Conservation (phyloP, 202 grass and related monocot genomes). For the Brachypodium distachyon region DNA sequence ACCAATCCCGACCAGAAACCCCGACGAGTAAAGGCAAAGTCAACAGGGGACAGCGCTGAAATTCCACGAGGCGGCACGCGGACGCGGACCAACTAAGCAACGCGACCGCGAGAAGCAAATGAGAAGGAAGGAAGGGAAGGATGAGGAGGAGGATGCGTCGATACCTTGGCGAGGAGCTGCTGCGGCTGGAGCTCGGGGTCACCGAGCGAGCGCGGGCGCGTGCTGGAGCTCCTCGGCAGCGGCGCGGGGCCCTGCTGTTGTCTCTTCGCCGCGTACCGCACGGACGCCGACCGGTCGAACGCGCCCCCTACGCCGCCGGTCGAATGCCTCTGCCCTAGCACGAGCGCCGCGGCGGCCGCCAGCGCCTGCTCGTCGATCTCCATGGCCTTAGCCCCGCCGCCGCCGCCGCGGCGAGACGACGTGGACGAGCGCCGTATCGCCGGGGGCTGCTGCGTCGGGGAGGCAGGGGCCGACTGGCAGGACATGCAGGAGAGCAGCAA, state of each 20-base stretch:
- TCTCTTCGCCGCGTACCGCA: slow-evolving; percentile 48
- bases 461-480: neutral
- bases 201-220: slow-evolving; percentile 58
- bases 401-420: slow-evolving; percentile 14
- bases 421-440: slow-evolving; percentile 29
- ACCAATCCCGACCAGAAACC: neutral
- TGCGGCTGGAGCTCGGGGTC: slow-evolving; percentile 78
- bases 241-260: slow-evolving; percentile 44
- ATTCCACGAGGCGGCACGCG: slow-evolving; percentile 21
- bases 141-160: neutral
- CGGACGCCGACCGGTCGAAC: slow-evolving; percentile 78
- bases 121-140: neutral
- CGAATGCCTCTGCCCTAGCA: slow-evolving; percentile 48
- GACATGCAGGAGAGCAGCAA: slow-evolving; percentile 63
- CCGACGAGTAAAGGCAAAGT: neutral
- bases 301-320: slow-evolving; percentile 1
- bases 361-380: slow-evolving; percentile 81
- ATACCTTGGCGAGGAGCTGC: slow-evolving; percentile 76
- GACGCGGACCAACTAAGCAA: slow-evolving; percentile 1
- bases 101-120: neutral
- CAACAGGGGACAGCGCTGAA: neutral
- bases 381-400: slow-evolving; percentile 33
- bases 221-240: slow-evolving; percentile 80
- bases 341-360: slow-evolving; percentile 67
- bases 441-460: slow-evolving; percentile 19